A percentile compares a stretch with the other conserved stretches of the same genome.
phyloP scores from a whole-genome alignment of 768 basidiomycete genomes.

The Rickenella mellea region DNA sequence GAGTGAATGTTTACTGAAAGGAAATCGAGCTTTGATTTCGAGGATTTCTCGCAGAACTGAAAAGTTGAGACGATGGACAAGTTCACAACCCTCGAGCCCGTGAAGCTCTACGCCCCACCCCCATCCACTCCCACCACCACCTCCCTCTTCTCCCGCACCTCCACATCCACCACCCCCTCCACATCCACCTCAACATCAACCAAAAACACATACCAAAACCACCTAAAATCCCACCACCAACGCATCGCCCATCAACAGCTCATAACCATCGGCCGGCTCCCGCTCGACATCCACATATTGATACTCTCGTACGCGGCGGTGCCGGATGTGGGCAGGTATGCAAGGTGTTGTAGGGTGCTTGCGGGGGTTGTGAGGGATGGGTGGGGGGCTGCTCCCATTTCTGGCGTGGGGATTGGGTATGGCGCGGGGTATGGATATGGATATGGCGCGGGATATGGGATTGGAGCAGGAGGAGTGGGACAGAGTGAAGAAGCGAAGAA shows the following conservation, averaged over 20 bases:
- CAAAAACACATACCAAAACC: slow-evolving; percentile 10
- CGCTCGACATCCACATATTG: slow-evolving; percentile 65
- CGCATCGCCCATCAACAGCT: slow-evolving; percentile 18
- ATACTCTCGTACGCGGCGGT: slow-evolving; percentile 69
- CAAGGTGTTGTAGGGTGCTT: slow-evolving; percentile 55
- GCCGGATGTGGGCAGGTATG: slow-evolving; percentile 72
- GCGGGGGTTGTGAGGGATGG: slow-evolving; percentile 51
- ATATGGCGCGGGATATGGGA: no score
- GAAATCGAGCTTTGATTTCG: no score
- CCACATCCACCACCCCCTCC: slow-evolving; percentile 10
- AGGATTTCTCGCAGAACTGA: no score
- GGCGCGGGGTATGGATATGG: no score
- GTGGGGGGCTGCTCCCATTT: no score
- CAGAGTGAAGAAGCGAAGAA: no score
- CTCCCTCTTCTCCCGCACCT: slow-evolving; percentile 19
- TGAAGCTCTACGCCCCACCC: slow-evolving; percentile 36
- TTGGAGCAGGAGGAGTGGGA: no score
- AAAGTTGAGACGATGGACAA: slow-evolving; percentile 87
- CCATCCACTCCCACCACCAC: slow-evolving; percentile 19
- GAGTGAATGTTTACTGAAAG: no score
- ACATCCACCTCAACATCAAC: slow-evolving; percentile 18
- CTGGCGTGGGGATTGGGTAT: no score
- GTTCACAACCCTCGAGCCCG: slow-evolving; percentile 78
- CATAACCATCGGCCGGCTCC: slow-evolving; percentile 77
- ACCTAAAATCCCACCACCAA: slow-evolving; percentile 7